Conservation (phyloP, 768 basidiomycete genomes). For the Candolleomyces aberdarensis region DNA sequence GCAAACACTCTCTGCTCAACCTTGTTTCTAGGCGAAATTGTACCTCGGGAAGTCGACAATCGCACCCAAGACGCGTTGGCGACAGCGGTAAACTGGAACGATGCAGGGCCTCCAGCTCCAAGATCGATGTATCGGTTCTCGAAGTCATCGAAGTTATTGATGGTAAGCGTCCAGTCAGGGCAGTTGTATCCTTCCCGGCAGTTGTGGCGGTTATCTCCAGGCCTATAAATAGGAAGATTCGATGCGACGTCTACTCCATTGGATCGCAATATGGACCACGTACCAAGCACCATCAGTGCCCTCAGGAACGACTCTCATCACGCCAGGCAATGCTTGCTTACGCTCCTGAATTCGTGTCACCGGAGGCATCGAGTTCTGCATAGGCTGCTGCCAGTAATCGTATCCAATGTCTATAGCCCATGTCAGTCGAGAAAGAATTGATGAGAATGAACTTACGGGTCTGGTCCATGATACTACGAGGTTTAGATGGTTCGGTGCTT, state of each 20-base stretch:
- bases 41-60: conserved; percentile 44
- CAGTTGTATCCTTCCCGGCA: conserved; percentile 50
- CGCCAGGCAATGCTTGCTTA: conserved; percentile 56
- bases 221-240: conserved; percentile 33
- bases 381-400: conserved; percentile 72
- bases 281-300: conserved; percentile 60
- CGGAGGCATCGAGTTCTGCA: conserved; percentile 57
- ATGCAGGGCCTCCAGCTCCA: conserved; percentile 53
- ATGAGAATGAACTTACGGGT: conserved; percentile 34
- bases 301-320: conserved; percentile 63
- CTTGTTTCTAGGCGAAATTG: conserved; percentile 35
- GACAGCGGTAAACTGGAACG: conserved; percentile 53
- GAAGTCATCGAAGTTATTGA: conserved; percentile 58
- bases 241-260: not conserved
- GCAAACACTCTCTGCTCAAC: conserved; percentile 52
- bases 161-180: conserved; percentile 42
- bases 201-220: conserved; percentile 62
- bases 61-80: conserved; percentile 53
- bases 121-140: conserved; percentile 58
- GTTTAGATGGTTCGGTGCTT: not conserved
- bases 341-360: conserved; percentile 49
- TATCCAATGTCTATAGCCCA: conserved; percentile 45
- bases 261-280: conserved; percentile 3
- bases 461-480: conserved; percentile 63
- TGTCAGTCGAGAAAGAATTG: not conserved